Evolutionary conservation across 2,329 filamentous ascomycete genomes (phyloP), one percentile per base, ranked within the genome.

Genomic region (Trichoderma sp.): DNA sequence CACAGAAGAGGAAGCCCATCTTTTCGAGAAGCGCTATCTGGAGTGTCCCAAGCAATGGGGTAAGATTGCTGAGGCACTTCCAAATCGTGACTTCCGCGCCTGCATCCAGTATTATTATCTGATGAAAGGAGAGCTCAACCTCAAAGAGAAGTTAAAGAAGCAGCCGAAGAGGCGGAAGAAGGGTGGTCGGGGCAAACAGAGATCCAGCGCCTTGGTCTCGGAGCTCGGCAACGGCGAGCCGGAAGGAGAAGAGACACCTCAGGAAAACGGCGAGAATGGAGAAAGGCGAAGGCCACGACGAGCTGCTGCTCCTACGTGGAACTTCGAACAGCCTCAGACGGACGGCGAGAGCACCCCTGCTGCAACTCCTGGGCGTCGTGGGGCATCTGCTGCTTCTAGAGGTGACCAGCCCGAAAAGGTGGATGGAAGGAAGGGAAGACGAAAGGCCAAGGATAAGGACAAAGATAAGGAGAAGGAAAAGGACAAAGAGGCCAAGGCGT

Each of bases 41-140:
- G 91, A 93, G 73, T 88, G 88, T 72, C 92, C 92, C 0, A 96
- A 96, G 84, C 92, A 94, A 77, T 96, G 92, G 92, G 92, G 92
- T 71, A 90, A 89, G 76, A 90, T 96, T 72, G 91, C 93, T 6
- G 89, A 92, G 72, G 86, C 86, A 28, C 82, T 95, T 6, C 87
- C 88, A 0, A 85, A 87, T 34, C 89, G 93, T 28, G 90, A 92
- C 76, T 94, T 93, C 80, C 91, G 92, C 74, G 89, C 92, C 61
- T 94, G 92, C 80, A 96, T 96, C 76, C 91, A 94, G 78, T 94
- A 95, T 80, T 96, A 96, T 81, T 96, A 96, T 80, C 86, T 93
- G 74, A 93, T 91, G 78, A 96, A 90, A 82, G 92, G 91, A 82
- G 86, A 90, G 61, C 87, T 90, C 56, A 91, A 93, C 74, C 90